A percentile compares a stretch with the other conserved stretches of the same genome.
phyloP scores from a whole-genome alignment of 352 stramenopile genomes.

The Elongisporangium undulatum region DNA sequence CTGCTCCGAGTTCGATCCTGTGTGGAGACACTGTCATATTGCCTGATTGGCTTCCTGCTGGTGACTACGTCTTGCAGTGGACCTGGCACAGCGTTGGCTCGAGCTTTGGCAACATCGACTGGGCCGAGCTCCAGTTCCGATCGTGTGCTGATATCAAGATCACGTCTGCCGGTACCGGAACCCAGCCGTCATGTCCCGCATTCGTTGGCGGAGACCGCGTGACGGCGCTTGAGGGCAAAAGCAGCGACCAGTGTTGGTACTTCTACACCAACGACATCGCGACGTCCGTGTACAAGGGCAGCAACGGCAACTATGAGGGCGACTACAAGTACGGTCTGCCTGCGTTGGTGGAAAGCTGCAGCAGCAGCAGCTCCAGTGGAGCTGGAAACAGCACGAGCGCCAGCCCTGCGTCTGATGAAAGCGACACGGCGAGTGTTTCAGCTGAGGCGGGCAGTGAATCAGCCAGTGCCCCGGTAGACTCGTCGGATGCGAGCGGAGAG shows the following conservation, averaged over 20 bases:
- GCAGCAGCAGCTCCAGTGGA: slow-evolving; percentile 13
- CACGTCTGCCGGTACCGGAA: slow-evolving; percentile 25
- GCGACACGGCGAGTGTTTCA: too few relatives aligned
- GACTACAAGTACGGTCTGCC: slow-evolving; percentile 49
- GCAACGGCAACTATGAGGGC: slow-evolving; percentile 36
- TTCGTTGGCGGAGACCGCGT: slow-evolving; percentile 54
- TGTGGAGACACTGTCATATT: slow-evolving; percentile 48
- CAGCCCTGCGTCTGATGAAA: too few relatives aligned
- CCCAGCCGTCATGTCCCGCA: slow-evolving; percentile 28
- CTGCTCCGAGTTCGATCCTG: slow-evolving; percentile 23
- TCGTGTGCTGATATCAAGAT: slow-evolving; percentile 53
- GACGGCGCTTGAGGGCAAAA: slow-evolving; percentile 33
- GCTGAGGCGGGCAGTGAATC: too few relatives aligned
- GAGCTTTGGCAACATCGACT: slow-evolving; percentile 47
- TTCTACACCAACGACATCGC: slow-evolving; percentile 50
- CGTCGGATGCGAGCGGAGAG: too few relatives aligned
- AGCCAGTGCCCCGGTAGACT: too few relatives aligned
- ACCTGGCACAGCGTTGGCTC: slow-evolving; percentile 44
- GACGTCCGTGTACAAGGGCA: slow-evolving; percentile 34
- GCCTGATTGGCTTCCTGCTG: slow-evolving; percentile 31
- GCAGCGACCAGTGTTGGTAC: slow-evolving; percentile 46
- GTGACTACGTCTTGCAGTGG: slow-evolving; percentile 62
- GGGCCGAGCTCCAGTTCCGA: slow-evolving; percentile 40
- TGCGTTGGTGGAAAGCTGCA: slow-evolving; percentile 34
- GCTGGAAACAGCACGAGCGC: too few relatives aligned